These are phyloP conservation scores for Boletus sp. DNA, from an alignment of 1,284 basidiomycete genomes.

Conservation along the genomic window DNA sequence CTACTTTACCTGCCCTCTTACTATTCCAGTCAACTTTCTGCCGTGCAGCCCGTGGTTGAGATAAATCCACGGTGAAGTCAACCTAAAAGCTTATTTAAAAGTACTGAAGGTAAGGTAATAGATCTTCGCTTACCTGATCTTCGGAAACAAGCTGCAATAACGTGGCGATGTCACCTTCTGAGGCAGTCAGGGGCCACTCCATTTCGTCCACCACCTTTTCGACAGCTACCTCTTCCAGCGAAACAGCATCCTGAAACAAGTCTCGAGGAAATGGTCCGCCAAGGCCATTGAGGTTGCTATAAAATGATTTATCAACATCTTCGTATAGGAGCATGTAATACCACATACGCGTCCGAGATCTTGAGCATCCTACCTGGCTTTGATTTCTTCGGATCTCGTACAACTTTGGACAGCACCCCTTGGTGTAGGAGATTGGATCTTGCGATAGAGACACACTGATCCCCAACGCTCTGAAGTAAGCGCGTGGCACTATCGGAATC, in stretches of 20 bases:
- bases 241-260: conserved; percentile 63
- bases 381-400: conserved; percentile 56
- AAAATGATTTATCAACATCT: conserved; percentile 7
- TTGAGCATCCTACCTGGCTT: conserved; percentile 68
- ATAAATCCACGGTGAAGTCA: conserved; percentile 63
- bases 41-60: conserved; percentile 51
- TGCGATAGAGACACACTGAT: conserved; percentile 48
- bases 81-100: conserved; percentile 39
- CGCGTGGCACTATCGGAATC: conserved; percentile 51
- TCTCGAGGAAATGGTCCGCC: conserved; percentile 62
- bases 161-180: conserved; percentile 72
- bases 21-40: conserved; percentile 71
- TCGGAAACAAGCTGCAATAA: conserved; percentile 70
- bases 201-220: conserved; percentile 50
- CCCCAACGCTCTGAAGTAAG: conserved; percentile 54
- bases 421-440: conserved; percentile 56
- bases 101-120: not conserved
- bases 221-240: conserved; percentile 53
- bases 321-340: conserved; percentile 1
- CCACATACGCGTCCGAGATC: conserved; percentile 61
- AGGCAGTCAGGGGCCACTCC: conserved; percentile 68
- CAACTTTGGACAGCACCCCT: conserved; percentile 60
- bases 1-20: conserved; percentile 68
- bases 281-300: conserved; percentile 57
- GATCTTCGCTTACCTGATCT: conserved; percentile 45